phyloP scores from a whole-genome alignment of 23 red algal species.

The Cyanidiococcus yangmingshanensis region DNA sequence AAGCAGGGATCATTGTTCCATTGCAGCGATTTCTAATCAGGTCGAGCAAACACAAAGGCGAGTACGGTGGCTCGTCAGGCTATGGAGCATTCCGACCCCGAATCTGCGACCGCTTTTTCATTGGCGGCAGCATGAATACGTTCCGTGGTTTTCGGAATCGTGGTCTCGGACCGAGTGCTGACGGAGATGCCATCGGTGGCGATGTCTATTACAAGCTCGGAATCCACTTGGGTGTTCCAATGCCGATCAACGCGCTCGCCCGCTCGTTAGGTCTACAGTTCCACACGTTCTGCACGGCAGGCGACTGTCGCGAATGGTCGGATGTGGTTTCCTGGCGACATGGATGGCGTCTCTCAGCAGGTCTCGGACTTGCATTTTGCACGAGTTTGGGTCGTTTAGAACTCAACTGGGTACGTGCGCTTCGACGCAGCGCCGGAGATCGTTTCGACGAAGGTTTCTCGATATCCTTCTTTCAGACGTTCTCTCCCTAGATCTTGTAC shows the following conservation, averaged over 20 bases:
- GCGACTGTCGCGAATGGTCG: slow-evolving; percentile 1
- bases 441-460: slow-evolving; percentile 4
- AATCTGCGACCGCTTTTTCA: slow-evolving; percentile 70
- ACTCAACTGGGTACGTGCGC: not conserved
- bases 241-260: slow-evolving; percentile 15
- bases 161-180: slow-evolving; percentile 63
- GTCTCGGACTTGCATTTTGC: not conserved
- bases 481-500: not conserved
- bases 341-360: not conserved
- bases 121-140: slow-evolving; percentile 50
- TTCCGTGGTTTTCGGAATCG: slow-evolving; percentile 66
- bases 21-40: not conserved
- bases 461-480: not conserved
- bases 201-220: slow-evolving; percentile 58
- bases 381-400: slow-evolving; percentile 1
- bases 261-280: slow-evolving; percentile 9
- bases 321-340: not conserved
- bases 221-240: slow-evolving; percentile 44
- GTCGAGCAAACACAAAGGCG: not conserved
- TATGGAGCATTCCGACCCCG: not conserved
- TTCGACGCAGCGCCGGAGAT: not conserved
- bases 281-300: not conserved
- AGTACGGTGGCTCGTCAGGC: not conserved
- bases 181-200: slow-evolving; percentile 61
- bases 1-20: not conserved